These are phyloP conservation scores for Colletotrichum melonis DNA, from an alignment of 2,329 filamentous ascomycete species.

Conservation along the genomic window DNA sequence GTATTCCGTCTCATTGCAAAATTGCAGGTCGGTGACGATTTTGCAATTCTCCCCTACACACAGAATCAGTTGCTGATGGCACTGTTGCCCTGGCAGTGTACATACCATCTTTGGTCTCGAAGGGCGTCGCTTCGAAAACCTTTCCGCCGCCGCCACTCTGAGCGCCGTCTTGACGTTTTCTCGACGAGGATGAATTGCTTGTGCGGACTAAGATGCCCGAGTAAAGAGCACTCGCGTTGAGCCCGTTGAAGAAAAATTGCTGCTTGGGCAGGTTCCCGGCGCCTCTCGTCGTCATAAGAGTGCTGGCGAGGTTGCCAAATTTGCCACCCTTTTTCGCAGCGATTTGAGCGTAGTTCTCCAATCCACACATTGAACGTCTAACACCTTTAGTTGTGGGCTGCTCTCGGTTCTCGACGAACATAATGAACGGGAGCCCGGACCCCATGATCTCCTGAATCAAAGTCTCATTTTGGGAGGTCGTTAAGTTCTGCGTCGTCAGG, in stretches of 20 bases:
- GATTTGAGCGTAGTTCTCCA: slow-evolving; percentile 74
- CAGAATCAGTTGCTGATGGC: background rate
- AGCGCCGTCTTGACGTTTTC: slow-evolving; percentile 44
- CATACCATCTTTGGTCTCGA: slow-evolving; percentile 82
- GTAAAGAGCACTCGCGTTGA: slow-evolving; percentile 80
- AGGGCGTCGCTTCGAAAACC: slow-evolving; percentile 78
- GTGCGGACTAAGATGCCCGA: slow-evolving; percentile 78
- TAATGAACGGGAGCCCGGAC: slow-evolving; percentile 72
- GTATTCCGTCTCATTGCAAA: slow-evolving; percentile 90
- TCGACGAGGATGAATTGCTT: slow-evolving; percentile 58
- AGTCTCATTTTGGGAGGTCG: slow-evolving; percentile 61
- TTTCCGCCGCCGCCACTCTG: slow-evolving; percentile 76
- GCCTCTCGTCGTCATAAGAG: slow-evolving; percentile 77
- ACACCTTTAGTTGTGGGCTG: slow-evolving; percentile 74
- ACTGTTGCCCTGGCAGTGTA: background rate
- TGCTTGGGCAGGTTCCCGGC: slow-evolving; percentile 79
- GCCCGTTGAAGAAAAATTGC: slow-evolving; percentile 84
- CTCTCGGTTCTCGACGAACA: slow-evolving; percentile 78
- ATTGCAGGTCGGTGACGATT: slow-evolving; percentile 86
- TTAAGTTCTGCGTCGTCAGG: slow-evolving; percentile 81
- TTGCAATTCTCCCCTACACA: slow-evolving; percentile 80
- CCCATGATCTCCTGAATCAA: slow-evolving; percentile 66
- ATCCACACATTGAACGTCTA: slow-evolving; percentile 83
- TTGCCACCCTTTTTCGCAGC: slow-evolving; percentile 66
- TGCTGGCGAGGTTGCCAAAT: slow-evolving; percentile 59